Evolutionary conservation across 306 rosid genomes (phyloP).

Genomic region (Hippophae rhamnoides): DNA sequence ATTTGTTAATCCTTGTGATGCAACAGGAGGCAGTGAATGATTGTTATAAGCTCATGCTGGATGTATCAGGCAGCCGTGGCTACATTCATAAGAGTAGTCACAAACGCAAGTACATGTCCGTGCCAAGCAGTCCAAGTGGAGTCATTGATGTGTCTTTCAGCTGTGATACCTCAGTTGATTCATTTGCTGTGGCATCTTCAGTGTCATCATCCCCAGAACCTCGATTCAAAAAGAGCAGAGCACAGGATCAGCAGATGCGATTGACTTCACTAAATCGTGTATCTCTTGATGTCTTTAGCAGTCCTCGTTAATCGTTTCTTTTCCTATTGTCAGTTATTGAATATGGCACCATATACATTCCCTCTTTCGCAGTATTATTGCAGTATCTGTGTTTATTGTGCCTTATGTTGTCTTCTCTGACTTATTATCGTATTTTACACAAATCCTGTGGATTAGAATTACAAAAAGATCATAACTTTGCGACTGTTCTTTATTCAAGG

Average conservation of each 20-base stretch:
- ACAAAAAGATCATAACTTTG: conserved; percentile 16
- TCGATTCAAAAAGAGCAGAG: conserved; percentile 44
- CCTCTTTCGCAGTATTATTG: conserved; percentile 30
- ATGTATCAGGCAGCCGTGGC: conserved; percentile 23
- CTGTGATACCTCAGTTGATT: conserved; percentile 54
- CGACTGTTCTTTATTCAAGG: conserved; percentile 8
- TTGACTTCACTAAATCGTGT: conserved; percentile 39
- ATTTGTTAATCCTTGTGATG: conserved; percentile 4
- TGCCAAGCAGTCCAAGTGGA: conserved; percentile 50
- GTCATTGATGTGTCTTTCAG: conserved; percentile 52
- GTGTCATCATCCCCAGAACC: conserved; percentile 40
- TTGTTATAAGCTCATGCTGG: conserved; percentile 56
- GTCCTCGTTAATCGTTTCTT: conserved; percentile 43
- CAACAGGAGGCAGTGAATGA: conserved; percentile 53
- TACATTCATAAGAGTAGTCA: conserved; percentile 23
- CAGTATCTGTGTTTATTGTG: conserved; percentile 25
- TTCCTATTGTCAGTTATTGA: conserved; percentile 37
- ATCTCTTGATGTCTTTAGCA: conserved; percentile 38
- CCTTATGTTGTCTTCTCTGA: conserved; percentile 27
- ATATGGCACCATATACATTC: conserved; percentile 26
- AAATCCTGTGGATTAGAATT: conserved; percentile 27
- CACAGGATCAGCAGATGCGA: conserved; percentile 61
- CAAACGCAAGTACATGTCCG: conserved; percentile 40
- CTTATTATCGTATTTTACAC: conserved; percentile 28
- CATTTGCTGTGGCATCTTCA: conserved; percentile 41